A percentile compares a stretch with the other conserved stretches of the same genome.
phyloP scores from a whole-genome alignment of 2,329 filamentous ascomycete genomes.

The Pezicula carpinea region DNA sequence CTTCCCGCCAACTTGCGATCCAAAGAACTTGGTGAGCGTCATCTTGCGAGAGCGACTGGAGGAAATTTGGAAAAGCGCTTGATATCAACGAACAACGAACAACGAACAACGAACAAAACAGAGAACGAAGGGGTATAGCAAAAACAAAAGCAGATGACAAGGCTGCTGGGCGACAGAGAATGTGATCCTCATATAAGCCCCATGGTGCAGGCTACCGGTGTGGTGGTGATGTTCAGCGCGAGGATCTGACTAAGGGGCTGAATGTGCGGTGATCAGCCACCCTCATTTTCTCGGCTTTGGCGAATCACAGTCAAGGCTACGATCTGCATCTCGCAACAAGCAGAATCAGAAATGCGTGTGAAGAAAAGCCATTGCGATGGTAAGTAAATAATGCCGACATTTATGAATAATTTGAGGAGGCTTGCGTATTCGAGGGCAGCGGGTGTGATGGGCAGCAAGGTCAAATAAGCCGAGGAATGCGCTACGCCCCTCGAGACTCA shows the following conservation, averaged over 20 bases:
- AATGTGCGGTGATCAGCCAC: background rate
- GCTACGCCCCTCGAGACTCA: too few species aligned
- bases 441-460: too few species aligned
- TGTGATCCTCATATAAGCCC: background rate
- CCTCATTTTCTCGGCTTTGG: background rate
- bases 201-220: background rate
- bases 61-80: background rate
- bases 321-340: background rate
- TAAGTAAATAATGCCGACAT: too few species aligned
- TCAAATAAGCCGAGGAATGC: too few species aligned
- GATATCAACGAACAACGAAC: background rate
- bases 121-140: background rate
- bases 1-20: slow-evolving; percentile 52
- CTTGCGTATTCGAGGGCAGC: too few species aligned
- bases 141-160: background rate
- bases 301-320: background rate
- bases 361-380: too few species aligned
- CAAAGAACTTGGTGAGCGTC: slow-evolving; percentile 46
- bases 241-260: background rate
- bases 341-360: background rate
- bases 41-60: slow-evolving; percentile 13
- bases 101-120: too few species aligned
- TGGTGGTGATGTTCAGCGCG: background rate
- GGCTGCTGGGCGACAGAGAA: background rate
- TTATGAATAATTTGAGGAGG: too few species aligned